phyloP scores from a whole-genome alignment of 768 basidiomycete species.

The Coprinopsis cinerea region DNA sequence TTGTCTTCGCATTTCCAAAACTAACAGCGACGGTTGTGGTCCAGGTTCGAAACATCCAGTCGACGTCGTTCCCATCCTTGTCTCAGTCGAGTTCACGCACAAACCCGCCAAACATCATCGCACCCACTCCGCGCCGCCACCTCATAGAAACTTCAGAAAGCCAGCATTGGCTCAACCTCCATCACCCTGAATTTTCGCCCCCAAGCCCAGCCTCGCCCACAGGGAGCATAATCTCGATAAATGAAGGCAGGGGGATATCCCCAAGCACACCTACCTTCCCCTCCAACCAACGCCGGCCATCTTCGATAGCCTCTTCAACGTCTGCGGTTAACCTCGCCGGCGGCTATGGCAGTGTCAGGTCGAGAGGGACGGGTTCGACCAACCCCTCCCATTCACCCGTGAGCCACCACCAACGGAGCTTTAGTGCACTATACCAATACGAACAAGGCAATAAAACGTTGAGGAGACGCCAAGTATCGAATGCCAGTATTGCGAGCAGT shows the following conservation, averaged over 20 bases:
- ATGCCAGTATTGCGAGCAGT: conserved; percentile 5
- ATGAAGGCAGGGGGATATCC: background rate
- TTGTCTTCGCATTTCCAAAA: background rate
- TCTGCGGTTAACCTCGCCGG: conserved; percentile 2
- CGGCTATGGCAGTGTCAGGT: no score
- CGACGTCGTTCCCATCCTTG: background rate
- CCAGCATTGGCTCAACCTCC: conserved; percentile 49
- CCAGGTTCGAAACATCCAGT: background rate
- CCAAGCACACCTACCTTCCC: background rate
- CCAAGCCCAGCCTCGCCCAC: conserved; percentile 6
- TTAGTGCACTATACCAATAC: conserved; percentile 34
- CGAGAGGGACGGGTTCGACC: no score
- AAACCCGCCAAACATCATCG: conserved; percentile 32
- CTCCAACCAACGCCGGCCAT: background rate
- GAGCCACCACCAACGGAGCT: conserved; percentile 23
- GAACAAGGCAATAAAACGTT: conserved; percentile 24
- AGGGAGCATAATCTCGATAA: background rate
- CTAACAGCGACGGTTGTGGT: no score
- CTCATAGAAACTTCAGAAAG: conserved; percentile 55
- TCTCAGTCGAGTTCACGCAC: background rate
- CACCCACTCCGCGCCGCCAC: conserved; percentile 64
- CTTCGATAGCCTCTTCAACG: background rate
- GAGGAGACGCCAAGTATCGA: conserved; percentile 12
- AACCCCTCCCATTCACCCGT: background rate
- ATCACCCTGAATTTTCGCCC: conserved; percentile 35